Conservation (phyloP, 2,329 filamentous ascomycete species). For the Tolypocladium endophyticum region DNA sequence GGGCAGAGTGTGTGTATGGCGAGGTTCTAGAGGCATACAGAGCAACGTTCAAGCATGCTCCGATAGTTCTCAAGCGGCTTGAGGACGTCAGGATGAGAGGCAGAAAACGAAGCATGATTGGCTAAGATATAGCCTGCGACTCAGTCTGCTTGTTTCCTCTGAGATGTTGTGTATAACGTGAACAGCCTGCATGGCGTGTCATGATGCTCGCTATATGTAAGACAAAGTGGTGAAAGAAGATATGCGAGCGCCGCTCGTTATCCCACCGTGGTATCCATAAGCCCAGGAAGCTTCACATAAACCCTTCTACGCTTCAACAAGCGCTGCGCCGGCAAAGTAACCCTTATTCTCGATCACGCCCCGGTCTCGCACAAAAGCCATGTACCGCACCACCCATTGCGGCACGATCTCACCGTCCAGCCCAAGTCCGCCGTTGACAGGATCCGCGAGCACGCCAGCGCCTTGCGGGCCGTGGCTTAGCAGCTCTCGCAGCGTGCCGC, state of each 20-base stretch:
- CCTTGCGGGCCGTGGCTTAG: conserved; percentile 63
- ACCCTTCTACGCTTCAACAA: conserved; percentile 21
- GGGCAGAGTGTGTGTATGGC: conserved; percentile 65
- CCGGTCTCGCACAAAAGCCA: conserved; percentile 83
- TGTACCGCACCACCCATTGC: conserved; percentile 96
- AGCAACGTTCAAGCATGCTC: conserved; percentile 63
- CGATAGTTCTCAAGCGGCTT: conserved; percentile 64
- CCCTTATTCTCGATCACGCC: conserved; percentile 98
- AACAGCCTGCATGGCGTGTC: not conserved
- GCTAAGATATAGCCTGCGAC: conserved; percentile 33
- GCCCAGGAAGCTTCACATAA: not conserved
- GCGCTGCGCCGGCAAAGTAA: conserved; percentile 80
- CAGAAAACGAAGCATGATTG: conserved; percentile 93
- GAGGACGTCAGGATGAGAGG: conserved; percentile 92
- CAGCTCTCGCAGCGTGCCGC: conserved; percentile 74
- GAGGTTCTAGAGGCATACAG: conserved; percentile 67
- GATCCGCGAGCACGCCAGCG: conserved; percentile 62
- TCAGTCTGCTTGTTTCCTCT: not conserved
- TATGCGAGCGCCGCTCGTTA: not conserved
- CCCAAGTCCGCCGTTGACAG: conserved; percentile 39
- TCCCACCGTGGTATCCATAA: not conserved
- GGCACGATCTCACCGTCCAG: conserved; percentile 71
- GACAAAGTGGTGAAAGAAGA: not conserved
- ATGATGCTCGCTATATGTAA: conserved; percentile 21
- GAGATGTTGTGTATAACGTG: not conserved